Conservation (phyloP, 1,284 basidiomycete species). For the Ustilago cynodontis region DNA sequence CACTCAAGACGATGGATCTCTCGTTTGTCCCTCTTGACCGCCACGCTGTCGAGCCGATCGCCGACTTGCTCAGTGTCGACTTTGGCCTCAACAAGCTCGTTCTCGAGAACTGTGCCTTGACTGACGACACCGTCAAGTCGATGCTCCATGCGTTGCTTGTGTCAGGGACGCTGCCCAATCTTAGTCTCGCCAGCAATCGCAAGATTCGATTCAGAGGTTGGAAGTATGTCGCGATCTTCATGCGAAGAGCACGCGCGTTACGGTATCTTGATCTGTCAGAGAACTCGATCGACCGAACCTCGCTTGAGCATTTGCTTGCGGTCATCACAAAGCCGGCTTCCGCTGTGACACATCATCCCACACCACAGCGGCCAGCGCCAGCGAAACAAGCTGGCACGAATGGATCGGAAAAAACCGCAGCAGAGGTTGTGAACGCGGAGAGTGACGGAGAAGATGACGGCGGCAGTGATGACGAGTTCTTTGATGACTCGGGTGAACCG, state of each 20-base stretch:
- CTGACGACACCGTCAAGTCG: slow-evolving; percentile 79
- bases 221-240: slow-evolving; percentile 82
- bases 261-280: slow-evolving; percentile 90
- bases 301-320: slow-evolving; percentile 82
- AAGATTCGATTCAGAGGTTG: slow-evolving; percentile 84
- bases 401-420: slow-evolving; percentile 2
- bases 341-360: slow-evolving; percentile 13
- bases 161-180: slow-evolving; percentile 81
- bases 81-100: slow-evolving; percentile 64
- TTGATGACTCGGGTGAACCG: slow-evolving; percentile 60
- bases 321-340: slow-evolving; percentile 70
- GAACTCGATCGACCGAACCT: slow-evolving; percentile 81
- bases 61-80: slow-evolving; percentile 66
- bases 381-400: slow-evolving; percentile 11
- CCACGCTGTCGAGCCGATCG: slow-evolving; percentile 60
- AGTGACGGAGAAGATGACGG: slow-evolving; percentile 27
- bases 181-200: slow-evolving; percentile 88
- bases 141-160: slow-evolving; percentile 91
- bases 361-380: background rate
- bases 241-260: slow-evolving; percentile 80
- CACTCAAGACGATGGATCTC: slow-evolving; percentile 61
- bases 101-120: slow-evolving; percentile 64
- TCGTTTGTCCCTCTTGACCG: slow-evolving; percentile 60
- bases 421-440: background rate
- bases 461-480: slow-evolving; percentile 51